These are phyloP conservation scores for Saururus chinensis DNA, from an alignment of 164 flowering plant genomes.

Conservation along the genomic window DNA sequence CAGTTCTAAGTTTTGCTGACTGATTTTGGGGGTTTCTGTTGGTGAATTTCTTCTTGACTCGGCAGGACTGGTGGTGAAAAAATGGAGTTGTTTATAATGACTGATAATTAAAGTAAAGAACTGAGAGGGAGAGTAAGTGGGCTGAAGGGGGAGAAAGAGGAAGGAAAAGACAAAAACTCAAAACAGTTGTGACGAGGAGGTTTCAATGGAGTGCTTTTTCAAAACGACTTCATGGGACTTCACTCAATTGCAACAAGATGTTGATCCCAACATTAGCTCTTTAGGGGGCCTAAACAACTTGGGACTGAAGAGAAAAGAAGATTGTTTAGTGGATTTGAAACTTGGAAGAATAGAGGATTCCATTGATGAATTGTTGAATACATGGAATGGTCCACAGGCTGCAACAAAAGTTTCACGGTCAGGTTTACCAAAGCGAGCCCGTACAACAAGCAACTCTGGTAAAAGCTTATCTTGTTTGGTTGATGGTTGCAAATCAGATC, in stretches of 20 bases:
- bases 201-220: conserved; percentile 51
- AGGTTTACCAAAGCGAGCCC: conserved; percentile 48
- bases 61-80: too few relatives aligned
- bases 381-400: conserved; percentile 19
- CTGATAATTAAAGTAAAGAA: too few relatives aligned
- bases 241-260: conserved; percentile 1
- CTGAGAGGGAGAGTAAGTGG: background rate
- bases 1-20: too few relatives aligned
- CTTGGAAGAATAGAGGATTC: conserved; percentile 17
- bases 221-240: conserved; percentile 37
- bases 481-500: conserved; percentile 71
- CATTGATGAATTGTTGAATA: conserved; percentile 34
- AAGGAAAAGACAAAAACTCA: background rate
- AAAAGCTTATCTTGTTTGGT: conserved; percentile 50
- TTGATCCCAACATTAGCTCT: background rate
- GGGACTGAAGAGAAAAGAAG: conserved; percentile 27
- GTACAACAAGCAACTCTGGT: conserved; percentile 27
- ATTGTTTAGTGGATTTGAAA: conserved; percentile 26
- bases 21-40: too few relatives aligned
- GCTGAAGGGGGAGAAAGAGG: background rate
- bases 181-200: background rate
- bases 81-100: too few relatives aligned
- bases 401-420: conserved; percentile 19
- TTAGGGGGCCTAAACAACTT: background rate
- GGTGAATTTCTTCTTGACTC: too few relatives aligned